Evolutionary conservation across 495 filamentous ascomycete species (phyloP), one percentile per base, ranked within the genome.

Genomic region (Thermochaetoides thermophila): DNA sequence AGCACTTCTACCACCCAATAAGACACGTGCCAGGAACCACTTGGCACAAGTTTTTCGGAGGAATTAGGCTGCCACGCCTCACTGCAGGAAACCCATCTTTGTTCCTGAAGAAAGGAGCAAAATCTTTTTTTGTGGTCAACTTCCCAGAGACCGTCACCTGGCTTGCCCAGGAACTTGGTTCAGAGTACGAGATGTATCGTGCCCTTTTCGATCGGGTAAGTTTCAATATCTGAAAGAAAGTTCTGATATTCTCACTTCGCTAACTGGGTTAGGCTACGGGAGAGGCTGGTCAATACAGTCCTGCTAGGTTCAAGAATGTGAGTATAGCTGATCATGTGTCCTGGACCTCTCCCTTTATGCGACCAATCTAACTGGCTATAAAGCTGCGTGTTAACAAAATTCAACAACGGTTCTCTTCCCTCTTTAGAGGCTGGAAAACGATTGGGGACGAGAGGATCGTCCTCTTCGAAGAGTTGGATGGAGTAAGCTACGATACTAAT

Each of bases 31-130:
- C 41, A 19, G 41, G 41, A 10, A 43, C 31, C 17, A 31, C 27
- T 4, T 43, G 41, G 41, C 37, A 43, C 37, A 43, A 43, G n/a
- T 43, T 43, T 24, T 40, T 43, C 27, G 41, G 36, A 14, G 32
- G 40, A 12, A 1, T 35, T 17, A 15, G 28, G 11, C 21, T 28
- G 5, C 18, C 17, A 4, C 31, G 14, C 8, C 28, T 19, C 14
- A 14, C 23, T n/a, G n/a, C n/a, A n/a, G n/a, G n/a, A 7, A 25
- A 16, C 19, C 29, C 37, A 4, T 27, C n/a, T 7, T n/a, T 43
- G 11, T 39, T 36, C 13, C 39, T 27, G 12, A 21, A 35, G 14
- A 25, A 24, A 5, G 26, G 23, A 11, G 27, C 24, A 4, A 27
- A n/a, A 5, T 31, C 28, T 4, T 25, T 11, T 13, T 39, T 43